phyloP scores from a whole-genome alignment of 306 rosid species.

The Pyrus bretschneideri region DNA sequence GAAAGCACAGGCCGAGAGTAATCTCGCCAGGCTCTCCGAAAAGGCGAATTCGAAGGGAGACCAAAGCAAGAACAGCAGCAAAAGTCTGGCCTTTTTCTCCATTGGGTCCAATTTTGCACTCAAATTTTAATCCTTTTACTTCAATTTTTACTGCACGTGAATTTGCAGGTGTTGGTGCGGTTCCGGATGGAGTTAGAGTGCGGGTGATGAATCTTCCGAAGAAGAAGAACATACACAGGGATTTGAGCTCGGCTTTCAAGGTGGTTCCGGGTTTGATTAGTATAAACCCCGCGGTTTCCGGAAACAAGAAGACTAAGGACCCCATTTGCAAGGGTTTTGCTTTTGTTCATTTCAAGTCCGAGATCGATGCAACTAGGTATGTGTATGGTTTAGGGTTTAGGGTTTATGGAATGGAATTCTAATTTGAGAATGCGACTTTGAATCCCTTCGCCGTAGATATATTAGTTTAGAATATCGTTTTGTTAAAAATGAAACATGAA shows the following conservation, averaged over 20 bases:
- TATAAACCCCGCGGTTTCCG: conserved; percentile 57
- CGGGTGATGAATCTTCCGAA: conserved; percentile 65
- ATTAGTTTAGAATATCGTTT: background rate
- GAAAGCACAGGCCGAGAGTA: conserved; percentile 38
- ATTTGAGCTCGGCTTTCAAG: conserved; percentile 60
- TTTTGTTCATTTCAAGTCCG: conserved; percentile 61
- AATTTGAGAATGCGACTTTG: background rate
- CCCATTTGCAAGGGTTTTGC: conserved; percentile 91
- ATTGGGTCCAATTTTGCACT: background rate
- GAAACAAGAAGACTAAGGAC: conserved; percentile 92
- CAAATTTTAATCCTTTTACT: background rate
- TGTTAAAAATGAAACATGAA: no score
- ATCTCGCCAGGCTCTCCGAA: conserved; percentile 44
- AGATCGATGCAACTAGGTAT: conserved; percentile 66
- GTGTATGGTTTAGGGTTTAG: background rate
- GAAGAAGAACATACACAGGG: conserved; percentile 72
- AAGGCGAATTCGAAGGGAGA: conserved; percentile 12
- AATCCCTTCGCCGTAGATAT: background rate
- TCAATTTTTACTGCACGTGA: conserved; percentile 7
- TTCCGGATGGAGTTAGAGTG: conserved; percentile 43
- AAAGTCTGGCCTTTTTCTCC: conserved; percentile 29
- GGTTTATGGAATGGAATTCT: background rate
- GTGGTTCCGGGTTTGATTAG: conserved; percentile 54
- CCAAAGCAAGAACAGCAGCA: conserved; percentile 16
- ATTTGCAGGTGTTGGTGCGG: conserved; percentile 35